Base-by-base conservation (phyloP, 2,329 filamentous ascomycete species). In the Annulohypoxylon truncatum region DNA sequence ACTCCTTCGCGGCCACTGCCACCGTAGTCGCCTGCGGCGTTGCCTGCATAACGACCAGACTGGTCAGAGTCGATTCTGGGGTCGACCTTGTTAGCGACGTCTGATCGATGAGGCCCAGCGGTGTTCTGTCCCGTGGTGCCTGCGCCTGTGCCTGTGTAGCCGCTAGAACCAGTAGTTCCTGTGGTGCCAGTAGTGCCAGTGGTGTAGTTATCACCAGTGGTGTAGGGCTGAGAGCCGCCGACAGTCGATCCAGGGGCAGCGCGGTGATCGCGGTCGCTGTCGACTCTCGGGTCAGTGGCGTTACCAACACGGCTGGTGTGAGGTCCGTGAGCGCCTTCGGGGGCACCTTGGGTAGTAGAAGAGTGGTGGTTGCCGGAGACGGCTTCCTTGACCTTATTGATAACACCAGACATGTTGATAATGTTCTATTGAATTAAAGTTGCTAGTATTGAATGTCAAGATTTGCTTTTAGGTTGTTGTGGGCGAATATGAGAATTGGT, bases 361-460 rank as follows among this genome's bases (percentile, higher is more conserved):
- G 70, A 73, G 59, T 59, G 51, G 73, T 83, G 80, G 77, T 84
- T 80, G 66, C 80, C 78, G 72, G 80, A 74, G 63, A 87, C 76
- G 67, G 80, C 84, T 3, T 87, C 84, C 83, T 88, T 88, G 77
- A 87, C 82, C 79, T 88, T 88, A 82, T 88, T 84, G 75, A 87
- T 77, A 73, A 88, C 79, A 71, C 78, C 78, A 77, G 86, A 86
- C 86, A 88, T 88, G 74, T 67, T 72, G 58, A 29, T 57, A 24
- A 2, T 31, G 28, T 40, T 20, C 6, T 26, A 20, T 33, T 52
- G 18, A 26, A 26, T 10, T 44, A 24, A 29, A 59, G 2, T 9
- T 60, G 20, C 24, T 52, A 54, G 35, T 50, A 48, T 9, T 2
- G 50, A 57, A 44, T 67, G 56, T 64, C 46, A 42, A 64, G 15